Conservation (phyloP, 495 filamentous ascomycete species). For the Tuber brumale region DNA sequence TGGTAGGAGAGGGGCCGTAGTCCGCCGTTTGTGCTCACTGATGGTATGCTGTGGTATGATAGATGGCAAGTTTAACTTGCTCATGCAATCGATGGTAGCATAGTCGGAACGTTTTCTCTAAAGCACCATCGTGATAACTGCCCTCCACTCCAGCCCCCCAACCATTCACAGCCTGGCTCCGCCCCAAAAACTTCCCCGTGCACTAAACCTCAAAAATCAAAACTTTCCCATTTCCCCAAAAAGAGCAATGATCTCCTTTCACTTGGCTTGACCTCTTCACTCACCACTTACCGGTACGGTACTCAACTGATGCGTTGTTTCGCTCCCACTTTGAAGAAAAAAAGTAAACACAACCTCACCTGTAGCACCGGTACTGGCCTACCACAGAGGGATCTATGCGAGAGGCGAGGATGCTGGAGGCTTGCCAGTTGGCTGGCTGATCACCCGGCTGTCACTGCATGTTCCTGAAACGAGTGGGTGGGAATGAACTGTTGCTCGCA, state of each 20-base stretch:
- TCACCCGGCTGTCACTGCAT: not conserved
- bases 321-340: not conserved
- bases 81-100: not conserved
- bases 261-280: not conserved
- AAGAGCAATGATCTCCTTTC: not conserved
- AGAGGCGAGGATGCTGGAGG: not conserved
- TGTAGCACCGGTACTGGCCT: not conserved
- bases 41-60: not conserved
- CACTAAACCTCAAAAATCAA: not conserved
- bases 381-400: not conserved
- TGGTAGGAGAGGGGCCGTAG: not conserved
- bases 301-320: constrained; percentile 1
- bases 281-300: not conserved
- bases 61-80: not conserved
- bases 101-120: not conserved
- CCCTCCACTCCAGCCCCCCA: too few species aligned
- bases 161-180: not conserved
- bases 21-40: not conserved
- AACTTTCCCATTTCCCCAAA: too few species aligned
- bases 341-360: not conserved
- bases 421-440: constrained; percentile 1
- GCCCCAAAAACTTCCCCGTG: not conserved
- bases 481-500: not conserved
- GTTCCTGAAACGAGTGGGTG: not conserved
- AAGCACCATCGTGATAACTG: not conserved